Conservation (phyloP, 2,329 filamentous ascomycete genomes). For the Clonostachys chloroleuca region DNA sequence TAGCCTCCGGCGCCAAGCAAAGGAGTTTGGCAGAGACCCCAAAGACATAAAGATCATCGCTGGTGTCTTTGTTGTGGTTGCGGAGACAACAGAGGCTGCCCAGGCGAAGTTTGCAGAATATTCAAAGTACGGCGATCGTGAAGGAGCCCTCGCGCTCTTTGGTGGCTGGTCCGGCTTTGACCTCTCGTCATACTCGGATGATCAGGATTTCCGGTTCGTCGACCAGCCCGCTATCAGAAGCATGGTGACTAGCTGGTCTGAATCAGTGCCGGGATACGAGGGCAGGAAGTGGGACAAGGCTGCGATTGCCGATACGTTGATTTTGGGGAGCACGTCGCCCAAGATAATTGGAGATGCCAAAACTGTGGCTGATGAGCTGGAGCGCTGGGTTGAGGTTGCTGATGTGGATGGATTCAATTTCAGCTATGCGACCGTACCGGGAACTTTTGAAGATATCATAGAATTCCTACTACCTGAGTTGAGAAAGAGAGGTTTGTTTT, state of each 20-base stretch:
- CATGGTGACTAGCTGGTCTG: slow-evolving; percentile 7
- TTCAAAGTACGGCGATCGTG: slow-evolving; percentile 33
- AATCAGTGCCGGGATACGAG: slow-evolving; percentile 4
- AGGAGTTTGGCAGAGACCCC: slow-evolving; percentile 27
- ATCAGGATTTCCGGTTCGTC: slow-evolving; percentile 37
- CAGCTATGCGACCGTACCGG: slow-evolving; percentile 3
- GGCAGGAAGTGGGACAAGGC: slow-evolving; percentile 49
- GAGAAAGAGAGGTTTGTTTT: slow-evolving; percentile 1
- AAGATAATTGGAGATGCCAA: slow-evolving; percentile 7
- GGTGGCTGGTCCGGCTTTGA: slow-evolving; percentile 41
- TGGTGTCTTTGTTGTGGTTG: slow-evolving; percentile 35
- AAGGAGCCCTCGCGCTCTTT: slow-evolving; percentile 36
- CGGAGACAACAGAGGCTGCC: slow-evolving; percentile 34
- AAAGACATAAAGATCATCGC: slow-evolving; percentile 34
- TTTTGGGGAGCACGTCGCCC: slow-evolving; percentile 32
- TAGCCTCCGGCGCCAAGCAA: slow-evolving; percentile 29
- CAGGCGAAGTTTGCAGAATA: slow-evolving; percentile 33
- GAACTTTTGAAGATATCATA: slow-evolving; percentile 13
- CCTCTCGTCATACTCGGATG: slow-evolving; percentile 30
- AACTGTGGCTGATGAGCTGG: slow-evolving; percentile 8
- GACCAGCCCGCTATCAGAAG: slow-evolving; percentile 29
- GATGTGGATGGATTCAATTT: slow-evolving; percentile 55
- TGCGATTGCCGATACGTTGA: slow-evolving; percentile 49
- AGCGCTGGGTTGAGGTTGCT: slow-evolving; percentile 34
- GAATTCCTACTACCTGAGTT: slow-evolving; percentile 7